Evolutionary conservation across 2,329 filamentous ascomycete genomes (phyloP).

Genomic region (Blastomyces parvus): DNA sequence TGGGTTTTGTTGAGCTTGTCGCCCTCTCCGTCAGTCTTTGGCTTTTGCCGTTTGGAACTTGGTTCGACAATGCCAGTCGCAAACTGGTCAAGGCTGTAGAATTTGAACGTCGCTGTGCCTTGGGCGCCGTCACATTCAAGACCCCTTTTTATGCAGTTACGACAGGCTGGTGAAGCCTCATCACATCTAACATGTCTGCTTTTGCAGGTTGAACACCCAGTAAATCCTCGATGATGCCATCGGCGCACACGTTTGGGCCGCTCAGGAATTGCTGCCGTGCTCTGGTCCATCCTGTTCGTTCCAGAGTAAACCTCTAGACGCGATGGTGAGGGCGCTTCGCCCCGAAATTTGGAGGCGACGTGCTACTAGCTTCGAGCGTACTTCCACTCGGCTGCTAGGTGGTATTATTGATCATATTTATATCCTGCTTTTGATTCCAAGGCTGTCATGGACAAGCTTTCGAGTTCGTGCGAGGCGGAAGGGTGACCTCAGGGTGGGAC

Average conservation of each 20-base stretch:
- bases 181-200: conserved; percentile 33
- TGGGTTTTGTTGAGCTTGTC: background rate
- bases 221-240: conserved; percentile 37
- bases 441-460: background rate
- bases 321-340: background rate
- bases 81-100: conserved; percentile 23
- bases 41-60: conserved; percentile 11
- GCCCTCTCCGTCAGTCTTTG: background rate
- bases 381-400: background rate
- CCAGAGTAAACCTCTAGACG: background rate
- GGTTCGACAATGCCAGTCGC: conserved; percentile 15
- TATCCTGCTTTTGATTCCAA: background rate
- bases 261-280: conserved; percentile 12
- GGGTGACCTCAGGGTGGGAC: too few relatives aligned
- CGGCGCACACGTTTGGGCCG: conserved; percentile 28
- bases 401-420: background rate
- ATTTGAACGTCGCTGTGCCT: conserved; percentile 32
- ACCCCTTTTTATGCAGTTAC: conserved; percentile 30
- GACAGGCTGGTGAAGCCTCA: conserved; percentile 29
- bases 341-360: background rate
- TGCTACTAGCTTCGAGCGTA: background rate
- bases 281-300: background rate
- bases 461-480: background rate
- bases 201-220: conserved; percentile 34
- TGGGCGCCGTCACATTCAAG: conserved; percentile 28